Evolutionary conservation across 257 asterid species (phyloP).

Genomic region (Nicotiana noctiflora): DNA sequence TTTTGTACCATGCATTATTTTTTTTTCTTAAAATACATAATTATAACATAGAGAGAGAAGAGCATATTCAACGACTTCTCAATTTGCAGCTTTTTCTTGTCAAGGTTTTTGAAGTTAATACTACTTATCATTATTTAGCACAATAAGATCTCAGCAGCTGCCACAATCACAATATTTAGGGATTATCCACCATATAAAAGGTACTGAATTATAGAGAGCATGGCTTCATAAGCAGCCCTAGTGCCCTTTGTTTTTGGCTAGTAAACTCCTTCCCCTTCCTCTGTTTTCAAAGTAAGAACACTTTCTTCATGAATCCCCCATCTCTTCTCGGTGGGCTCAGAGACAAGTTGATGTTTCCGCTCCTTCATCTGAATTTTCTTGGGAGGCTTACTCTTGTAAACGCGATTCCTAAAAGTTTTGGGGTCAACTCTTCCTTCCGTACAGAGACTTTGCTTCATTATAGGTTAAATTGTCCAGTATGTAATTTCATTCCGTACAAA

Average conservation of each 20-base stretch:
- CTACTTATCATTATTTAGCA: slow-evolving; percentile 21
- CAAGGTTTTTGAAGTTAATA: slow-evolving; percentile 16
- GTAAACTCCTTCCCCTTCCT: not conserved
- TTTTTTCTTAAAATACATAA: no score
- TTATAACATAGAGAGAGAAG: no score
- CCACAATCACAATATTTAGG: slow-evolving; percentile 30
- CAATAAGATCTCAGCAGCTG: slow-evolving; percentile 34
- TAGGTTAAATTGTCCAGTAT: not conserved
- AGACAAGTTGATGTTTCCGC: not conserved
- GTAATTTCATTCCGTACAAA: slow-evolving; percentile 14
- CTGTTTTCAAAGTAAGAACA: slow-evolving; percentile 14
- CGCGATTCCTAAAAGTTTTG: slow-evolving; percentile 26
- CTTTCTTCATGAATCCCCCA: slow-evolving; percentile 25
- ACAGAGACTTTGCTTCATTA: slow-evolving; percentile 30
- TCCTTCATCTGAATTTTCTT: slow-evolving; percentile 21
- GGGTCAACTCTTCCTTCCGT: slow-evolving; percentile 28
- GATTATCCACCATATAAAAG: slow-evolving; percentile 32
- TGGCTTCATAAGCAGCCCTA: slow-evolving; percentile 27
- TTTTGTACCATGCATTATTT: no score
- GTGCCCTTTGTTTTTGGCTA: slow-evolving; percentile 29
- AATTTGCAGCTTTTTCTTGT: slow-evolving; percentile 26
- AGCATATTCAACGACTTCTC: slow-evolving; percentile 24
- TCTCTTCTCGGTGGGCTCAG: slow-evolving; percentile 16
- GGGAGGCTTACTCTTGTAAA: slow-evolving; percentile 7
- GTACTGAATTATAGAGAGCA: slow-evolving; percentile 25